A percentile compares a stretch with the other conserved stretches of the same genome.
Conservation (phyloP, 2,329 filamentous ascomycete species). For the Botryotinia globosa region DNA sequence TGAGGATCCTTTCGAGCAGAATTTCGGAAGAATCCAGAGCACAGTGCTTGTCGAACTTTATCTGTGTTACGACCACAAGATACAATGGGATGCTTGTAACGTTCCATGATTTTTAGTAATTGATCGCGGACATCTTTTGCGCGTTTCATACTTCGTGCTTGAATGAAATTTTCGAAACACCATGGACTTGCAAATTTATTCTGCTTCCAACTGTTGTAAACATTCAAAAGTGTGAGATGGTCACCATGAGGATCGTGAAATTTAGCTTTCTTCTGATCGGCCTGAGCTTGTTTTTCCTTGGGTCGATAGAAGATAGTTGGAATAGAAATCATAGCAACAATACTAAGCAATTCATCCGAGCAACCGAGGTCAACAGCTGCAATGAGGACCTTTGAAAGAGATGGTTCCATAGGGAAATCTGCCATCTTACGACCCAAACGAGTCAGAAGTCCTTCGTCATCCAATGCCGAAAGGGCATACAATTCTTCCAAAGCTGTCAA, state of each 20-base stretch:
- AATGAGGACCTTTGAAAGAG: slow-evolving; percentile 86
- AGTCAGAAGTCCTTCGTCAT: slow-evolving; percentile 92
- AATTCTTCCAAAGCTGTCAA: slow-evolving; percentile 92
- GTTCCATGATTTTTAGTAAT: slow-evolving; percentile 87
- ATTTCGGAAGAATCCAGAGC: slow-evolving; percentile 93
- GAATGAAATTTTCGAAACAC: slow-evolving; percentile 98
- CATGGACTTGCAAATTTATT: slow-evolving; percentile 79
- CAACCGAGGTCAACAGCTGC: slow-evolving; percentile 83
- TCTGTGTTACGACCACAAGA: slow-evolving; percentile 86
- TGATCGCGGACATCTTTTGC: slow-evolving; percentile 92
- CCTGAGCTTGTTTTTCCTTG: slow-evolving; percentile 94
- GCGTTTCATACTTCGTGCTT: slow-evolving; percentile 82
- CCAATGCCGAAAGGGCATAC: slow-evolving; percentile 85
- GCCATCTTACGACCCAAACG: slow-evolving; percentile 94
- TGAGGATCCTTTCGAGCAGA: slow-evolving; percentile 90
- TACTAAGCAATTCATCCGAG: slow-evolving; percentile 89
- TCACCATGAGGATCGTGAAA: slow-evolving; percentile 96
- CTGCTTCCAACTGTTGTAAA: slow-evolving; percentile 96
- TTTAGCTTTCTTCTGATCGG: slow-evolving; percentile 95
- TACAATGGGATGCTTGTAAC: slow-evolving; percentile 77
- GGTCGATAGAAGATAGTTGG: slow-evolving; percentile 89
- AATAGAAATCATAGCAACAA: slow-evolving; percentile 90
- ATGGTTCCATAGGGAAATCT: slow-evolving; percentile 96
- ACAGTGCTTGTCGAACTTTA: slow-evolving; percentile 84
- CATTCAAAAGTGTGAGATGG: slow-evolving; percentile 90